Evolutionary conservation across 805 yeast genomes (phyloP).

Genomic region (Pichia membranifaciens): DNA sequence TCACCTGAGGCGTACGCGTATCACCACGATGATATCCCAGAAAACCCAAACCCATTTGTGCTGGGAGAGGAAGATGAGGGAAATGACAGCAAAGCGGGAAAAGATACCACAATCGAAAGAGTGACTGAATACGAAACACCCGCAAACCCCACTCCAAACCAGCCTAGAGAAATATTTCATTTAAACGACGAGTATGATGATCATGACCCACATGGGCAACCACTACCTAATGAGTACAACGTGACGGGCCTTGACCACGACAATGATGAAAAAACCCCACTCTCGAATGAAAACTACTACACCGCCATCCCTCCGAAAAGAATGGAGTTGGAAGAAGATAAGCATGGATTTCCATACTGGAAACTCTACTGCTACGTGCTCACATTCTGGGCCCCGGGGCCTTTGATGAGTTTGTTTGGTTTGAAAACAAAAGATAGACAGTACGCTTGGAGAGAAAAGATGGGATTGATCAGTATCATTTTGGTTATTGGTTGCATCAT

Average conservation of each 20-base stretch:
- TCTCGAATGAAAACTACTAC: conserved; percentile 15
- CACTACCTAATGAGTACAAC: not conserved
- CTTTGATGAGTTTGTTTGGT: conserved; percentile 65
- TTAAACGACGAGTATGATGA: conserved; percentile 47
- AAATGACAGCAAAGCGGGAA: not conserved
- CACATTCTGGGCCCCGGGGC: conserved; percentile 91
- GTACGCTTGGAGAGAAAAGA: conserved; percentile 96
- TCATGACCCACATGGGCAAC: not conserved
- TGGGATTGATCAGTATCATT: conserved; percentile 76
- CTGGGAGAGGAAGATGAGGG: not conserved
- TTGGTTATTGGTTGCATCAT: conserved; percentile 67
- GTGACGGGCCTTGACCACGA: conserved; percentile 4
- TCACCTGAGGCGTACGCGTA: not conserved
- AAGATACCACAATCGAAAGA: not conserved
- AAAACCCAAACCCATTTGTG: conserved; percentile 6
- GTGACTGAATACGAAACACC: not conserved
- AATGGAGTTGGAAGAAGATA: conserved; percentile 19
- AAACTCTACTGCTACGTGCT: conserved; percentile 67
- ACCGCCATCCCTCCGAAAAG: conserved; percentile 21
- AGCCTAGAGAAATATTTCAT: conserved; percentile 31
- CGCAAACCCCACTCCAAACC: not conserved
- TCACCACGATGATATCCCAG: not conserved
- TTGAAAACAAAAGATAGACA: conserved; percentile 75
- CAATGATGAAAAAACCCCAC: conserved; percentile 26
- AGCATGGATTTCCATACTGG: conserved; percentile 49